Conservation (phyloP, 805 yeast species). For the Dipodascus albidus region DNA sequence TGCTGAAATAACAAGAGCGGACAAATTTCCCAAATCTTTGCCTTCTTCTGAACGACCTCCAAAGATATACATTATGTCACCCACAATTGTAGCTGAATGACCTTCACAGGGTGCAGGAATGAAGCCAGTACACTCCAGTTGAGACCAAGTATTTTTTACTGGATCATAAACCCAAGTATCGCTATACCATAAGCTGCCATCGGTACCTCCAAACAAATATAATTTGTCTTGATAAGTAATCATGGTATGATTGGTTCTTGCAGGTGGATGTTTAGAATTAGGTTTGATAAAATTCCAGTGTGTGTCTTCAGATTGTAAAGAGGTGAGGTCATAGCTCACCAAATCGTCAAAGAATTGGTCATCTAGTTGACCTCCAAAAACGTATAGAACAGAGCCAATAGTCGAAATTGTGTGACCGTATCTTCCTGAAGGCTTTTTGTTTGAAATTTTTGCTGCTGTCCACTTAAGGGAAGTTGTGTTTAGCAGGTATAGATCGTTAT, state of each 20-base stretch:
- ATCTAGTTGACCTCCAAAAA: constrained; percentile 94
- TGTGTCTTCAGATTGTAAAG: constrained; percentile 73
- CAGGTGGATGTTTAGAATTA: constrained; percentile 51
- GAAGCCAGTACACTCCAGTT: constrained; percentile 53
- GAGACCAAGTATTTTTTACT: constrained; percentile 52
- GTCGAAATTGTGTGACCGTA: constrained; percentile 90
- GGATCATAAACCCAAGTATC: constrained; percentile 81
- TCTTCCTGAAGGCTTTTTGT: constrained; percentile 73
- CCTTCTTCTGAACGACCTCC: constrained; percentile 85
- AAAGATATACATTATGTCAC: constrained; percentile 67
- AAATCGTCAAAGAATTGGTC: constrained; percentile 73
- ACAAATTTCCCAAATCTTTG: constrained; percentile 49
- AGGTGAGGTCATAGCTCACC: constrained; percentile 75
- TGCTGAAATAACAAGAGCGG: constrained; percentile 64
- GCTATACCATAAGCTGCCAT: constrained; percentile 54
- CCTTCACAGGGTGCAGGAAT: constrained; percentile 86
- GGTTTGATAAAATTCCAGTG: constrained; percentile 71
- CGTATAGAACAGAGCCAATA: constrained; percentile 49
- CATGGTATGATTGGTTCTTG: constrained; percentile 87
- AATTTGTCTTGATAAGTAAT: constrained; percentile 65
- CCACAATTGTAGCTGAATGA: constrained; percentile 74
- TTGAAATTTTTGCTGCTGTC: constrained; percentile 63
- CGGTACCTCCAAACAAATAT: constrained; percentile 89
- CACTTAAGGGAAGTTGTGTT: constrained; percentile 67
- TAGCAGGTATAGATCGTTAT: constrained; percentile 81